Conservation (phyloP, 192 early-diverging fungal genomes). For the Linnemannia exigua region DNA sequence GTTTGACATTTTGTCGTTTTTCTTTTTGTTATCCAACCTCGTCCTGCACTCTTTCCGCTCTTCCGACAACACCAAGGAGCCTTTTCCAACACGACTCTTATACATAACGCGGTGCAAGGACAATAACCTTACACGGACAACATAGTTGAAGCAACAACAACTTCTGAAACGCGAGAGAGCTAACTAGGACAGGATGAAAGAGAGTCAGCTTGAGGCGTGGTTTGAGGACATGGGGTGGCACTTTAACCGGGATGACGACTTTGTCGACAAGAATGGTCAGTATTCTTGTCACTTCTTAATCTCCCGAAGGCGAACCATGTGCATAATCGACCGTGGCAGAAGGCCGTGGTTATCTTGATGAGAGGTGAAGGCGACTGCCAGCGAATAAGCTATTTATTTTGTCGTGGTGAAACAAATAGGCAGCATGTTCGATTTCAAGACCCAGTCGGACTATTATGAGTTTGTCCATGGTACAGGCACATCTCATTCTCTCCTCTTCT, state of each 20-base stretch:
- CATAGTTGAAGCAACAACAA: too few relatives aligned
- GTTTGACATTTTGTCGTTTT: too few relatives aligned
- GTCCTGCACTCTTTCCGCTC: too few relatives aligned
- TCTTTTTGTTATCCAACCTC: too few relatives aligned
- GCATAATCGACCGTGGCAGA: too few relatives aligned
- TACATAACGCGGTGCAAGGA: too few relatives aligned
- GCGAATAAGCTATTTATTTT: background rate
- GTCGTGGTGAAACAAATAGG: background rate
- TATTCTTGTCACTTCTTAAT: background rate
- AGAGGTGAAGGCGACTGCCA: too few relatives aligned
- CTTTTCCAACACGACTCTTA: too few relatives aligned
- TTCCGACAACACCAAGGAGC: too few relatives aligned
- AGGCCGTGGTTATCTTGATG: too few relatives aligned
- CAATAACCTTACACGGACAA: too few relatives aligned
- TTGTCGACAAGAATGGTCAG: constrained; percentile 49
- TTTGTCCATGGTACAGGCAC: constrained; percentile 43
- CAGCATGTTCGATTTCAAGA: constrained; percentile 32
- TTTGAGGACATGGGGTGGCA: constrained; percentile 34
- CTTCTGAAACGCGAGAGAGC: background rate
- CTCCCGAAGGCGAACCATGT: too few relatives aligned
- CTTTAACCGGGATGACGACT: constrained; percentile 38
- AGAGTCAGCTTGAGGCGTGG: constrained; percentile 14
- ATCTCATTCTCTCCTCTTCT: background rate
- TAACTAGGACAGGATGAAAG: background rate
- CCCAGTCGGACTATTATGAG: constrained; percentile 35